Conservation (phyloP, 768 basidiomycete genomes). For the Auricularia heimuer region DNA sequence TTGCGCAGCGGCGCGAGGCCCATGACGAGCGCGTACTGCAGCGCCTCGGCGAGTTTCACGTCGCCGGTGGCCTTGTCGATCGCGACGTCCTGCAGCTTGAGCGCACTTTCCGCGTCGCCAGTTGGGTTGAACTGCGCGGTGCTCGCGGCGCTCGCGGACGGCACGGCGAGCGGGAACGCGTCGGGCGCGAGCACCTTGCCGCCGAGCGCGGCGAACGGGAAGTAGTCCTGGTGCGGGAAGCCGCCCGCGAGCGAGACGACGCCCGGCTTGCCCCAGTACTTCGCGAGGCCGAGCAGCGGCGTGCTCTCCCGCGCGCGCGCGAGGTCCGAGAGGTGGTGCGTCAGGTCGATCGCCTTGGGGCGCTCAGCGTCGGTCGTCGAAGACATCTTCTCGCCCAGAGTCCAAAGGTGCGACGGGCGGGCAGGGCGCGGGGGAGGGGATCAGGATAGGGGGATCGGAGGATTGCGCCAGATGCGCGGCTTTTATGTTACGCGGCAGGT, state of each 20-base stretch:
- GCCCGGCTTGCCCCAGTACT: conserved; percentile 47
- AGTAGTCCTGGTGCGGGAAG: conserved; percentile 56
- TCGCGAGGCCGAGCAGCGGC: conserved; percentile 58
- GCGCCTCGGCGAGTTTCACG: conserved; percentile 49
- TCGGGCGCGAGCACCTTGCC: conserved; percentile 43
- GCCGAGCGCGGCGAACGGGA: conserved; percentile 56
- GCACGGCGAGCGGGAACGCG: conserved; percentile 33
- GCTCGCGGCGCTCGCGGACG: conserved; percentile 25
- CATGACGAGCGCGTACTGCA: conserved; percentile 55
- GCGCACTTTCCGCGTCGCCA: not conserved
- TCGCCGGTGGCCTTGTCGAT: conserved; percentile 54
- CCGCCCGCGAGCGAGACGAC: conserved; percentile 60
- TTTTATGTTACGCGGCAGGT: too few relatives aligned
- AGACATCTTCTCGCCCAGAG: not conserved
- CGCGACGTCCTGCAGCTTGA: not conserved
- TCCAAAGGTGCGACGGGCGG: not conserved
- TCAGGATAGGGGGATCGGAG: not conserved
- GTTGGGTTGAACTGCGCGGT: conserved; percentile 31
- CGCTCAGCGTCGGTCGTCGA: not conserved
- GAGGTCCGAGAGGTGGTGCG: conserved; percentile 56
- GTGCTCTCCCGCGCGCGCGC: conserved; percentile 39
- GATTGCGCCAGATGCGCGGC: not conserved
- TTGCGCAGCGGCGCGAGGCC: conserved; percentile 50
- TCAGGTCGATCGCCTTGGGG: conserved; percentile 45
- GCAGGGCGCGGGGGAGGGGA: not conserved